Conservation (phyloP, 2,329 filamentous ascomycete species). For the Cytospora mali region DNA sequence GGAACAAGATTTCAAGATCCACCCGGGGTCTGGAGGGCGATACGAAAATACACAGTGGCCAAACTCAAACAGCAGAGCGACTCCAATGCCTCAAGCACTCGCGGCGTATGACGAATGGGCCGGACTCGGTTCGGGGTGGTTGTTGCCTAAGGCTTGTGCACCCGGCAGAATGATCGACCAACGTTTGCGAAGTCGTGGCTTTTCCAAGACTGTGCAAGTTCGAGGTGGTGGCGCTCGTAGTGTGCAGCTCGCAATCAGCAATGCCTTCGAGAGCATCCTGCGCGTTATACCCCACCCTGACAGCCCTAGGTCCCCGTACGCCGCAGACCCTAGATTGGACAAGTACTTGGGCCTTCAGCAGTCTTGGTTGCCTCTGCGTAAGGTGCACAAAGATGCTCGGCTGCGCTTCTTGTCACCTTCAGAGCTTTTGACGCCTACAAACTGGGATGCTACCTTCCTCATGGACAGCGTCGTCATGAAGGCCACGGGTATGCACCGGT, state of each 20-base stretch:
- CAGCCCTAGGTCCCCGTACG: slow-evolving; percentile 35
- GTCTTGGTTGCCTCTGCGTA: slow-evolving; percentile 74
- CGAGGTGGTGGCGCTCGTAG: slow-evolving; percentile 67
- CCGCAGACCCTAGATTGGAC: slow-evolving; percentile 40
- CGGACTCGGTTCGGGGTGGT: slow-evolving; percentile 58
- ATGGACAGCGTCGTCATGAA: slow-evolving; percentile 74
- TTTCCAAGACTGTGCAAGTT: slow-evolving; percentile 66
- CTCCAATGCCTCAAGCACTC: slow-evolving; percentile 44
- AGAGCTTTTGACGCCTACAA: slow-evolving; percentile 72
- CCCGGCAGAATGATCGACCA: slow-evolving; percentile 65
- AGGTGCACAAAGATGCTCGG: slow-evolving; percentile 72
- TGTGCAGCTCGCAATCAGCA: slow-evolving; percentile 64
- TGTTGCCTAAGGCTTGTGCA: slow-evolving; percentile 69
- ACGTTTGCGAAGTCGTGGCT: slow-evolving; percentile 73
- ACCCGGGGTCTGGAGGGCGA: slow-evolving; percentile 35
- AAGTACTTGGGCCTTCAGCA: slow-evolving; percentile 65
- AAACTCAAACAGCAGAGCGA: slow-evolving; percentile 48
- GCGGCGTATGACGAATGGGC: slow-evolving; percentile 55
- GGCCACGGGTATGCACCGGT: slow-evolving; percentile 61
- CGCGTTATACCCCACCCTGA: slow-evolving; percentile 45
- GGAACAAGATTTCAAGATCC: slow-evolving; percentile 50
- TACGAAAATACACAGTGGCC: slow-evolving; percentile 61
- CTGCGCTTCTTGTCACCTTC: slow-evolving; percentile 70
- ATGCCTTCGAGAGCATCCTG: slow-evolving; percentile 63
- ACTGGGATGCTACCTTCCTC: slow-evolving; percentile 74